Base-by-base conservation (phyloP, 495 filamentous ascomycete species). In the Penicillium salamii region DNA sequence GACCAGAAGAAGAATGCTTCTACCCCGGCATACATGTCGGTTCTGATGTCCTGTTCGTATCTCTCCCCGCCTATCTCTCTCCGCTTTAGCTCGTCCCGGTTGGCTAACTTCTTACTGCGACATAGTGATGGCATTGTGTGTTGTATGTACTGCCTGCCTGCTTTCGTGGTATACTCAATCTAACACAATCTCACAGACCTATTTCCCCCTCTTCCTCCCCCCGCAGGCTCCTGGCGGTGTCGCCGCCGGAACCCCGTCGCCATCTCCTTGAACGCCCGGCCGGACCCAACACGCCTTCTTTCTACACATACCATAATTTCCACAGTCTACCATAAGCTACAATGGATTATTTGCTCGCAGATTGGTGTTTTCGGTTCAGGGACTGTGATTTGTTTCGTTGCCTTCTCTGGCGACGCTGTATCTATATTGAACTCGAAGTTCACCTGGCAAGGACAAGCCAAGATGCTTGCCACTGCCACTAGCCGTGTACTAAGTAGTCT, bases 161-260 rank as follows among this genome's bases (percentile, higher is more conserved):
- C n/a, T n/a, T n/a, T n/a, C n/a, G n/a, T n/a, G 43, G 15, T 13
- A 5, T 7, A 24, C n/a, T 2, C 31, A 34, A 52, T 24, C 59
- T 65, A 61, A 57, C 40, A 39, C 42, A 21, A 20, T 17, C 11
- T 31, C 23, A 34, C 60, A 83, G 81, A 87, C 87, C 42, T 96
- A 96, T 65, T 79, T 95, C 54, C 89, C 87, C 13, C 71, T 96
- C 47, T 95, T 96, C 72, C 66, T 95, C 47, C 90, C 89, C 31
- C 80, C 79, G 2, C 70, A 75, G 46, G 50, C 58, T 13, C 58
- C 61, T 14, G 59, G 55, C 11, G 66, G 63, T 52, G 62, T 75
- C 54, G 63, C 72, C 58, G 49, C 71, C 57, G 65, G 80, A 51
- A 42, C 72, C 42, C 66, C 77, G 7, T 64, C 70, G 21, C 66